phyloP scores from a whole-genome alignment of 176 grass and related monocot genomes.

The Chrysopogon serrulatus region DNA sequence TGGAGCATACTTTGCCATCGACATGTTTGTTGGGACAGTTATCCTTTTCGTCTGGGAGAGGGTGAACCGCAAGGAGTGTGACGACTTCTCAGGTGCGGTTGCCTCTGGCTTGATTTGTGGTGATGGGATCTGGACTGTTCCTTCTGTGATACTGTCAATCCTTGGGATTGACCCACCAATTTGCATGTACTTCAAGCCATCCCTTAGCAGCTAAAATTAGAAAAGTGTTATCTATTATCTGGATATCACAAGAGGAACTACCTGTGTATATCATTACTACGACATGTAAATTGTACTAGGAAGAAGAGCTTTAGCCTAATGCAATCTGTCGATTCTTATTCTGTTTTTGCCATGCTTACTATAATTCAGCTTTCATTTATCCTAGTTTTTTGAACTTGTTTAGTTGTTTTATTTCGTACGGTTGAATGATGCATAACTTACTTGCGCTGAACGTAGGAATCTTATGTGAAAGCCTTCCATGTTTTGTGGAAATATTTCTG shows the following conservation, averaged over 20 bases:
- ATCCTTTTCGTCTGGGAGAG: conserved; percentile 77
- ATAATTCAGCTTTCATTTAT: neutral
- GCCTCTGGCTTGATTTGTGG: conserved; percentile 87
- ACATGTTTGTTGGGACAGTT: conserved; percentile 78
- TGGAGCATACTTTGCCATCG: conserved; percentile 81
- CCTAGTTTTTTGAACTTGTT: neutral
- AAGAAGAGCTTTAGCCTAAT: neutral
- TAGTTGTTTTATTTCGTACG: too few species aligned
- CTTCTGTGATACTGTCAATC: conserved; percentile 73
- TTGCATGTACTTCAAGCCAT: conserved; percentile 81
- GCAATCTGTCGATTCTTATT: neutral
- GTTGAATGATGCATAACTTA: neutral
- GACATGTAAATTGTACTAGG: neutral
- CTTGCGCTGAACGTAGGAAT: neutral
- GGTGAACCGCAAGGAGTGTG: conserved; percentile 60
- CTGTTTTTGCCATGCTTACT: neutral
- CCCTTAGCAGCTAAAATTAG: conserved; percentile 27
- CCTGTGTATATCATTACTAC: conserved; percentile 21
- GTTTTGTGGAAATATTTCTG: neutral
- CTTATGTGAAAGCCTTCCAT: neutral
- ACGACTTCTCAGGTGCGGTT: conserved; percentile 60
- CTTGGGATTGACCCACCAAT: conserved; percentile 73
- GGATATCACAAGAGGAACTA: neutral
- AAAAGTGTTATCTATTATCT: neutral
- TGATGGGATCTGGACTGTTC: conserved; percentile 86